These are phyloP conservation scores for Apiotrichum domesticum DNA, from an alignment of 1,284 basidiomycete species.

Conservation along the genomic window DNA sequence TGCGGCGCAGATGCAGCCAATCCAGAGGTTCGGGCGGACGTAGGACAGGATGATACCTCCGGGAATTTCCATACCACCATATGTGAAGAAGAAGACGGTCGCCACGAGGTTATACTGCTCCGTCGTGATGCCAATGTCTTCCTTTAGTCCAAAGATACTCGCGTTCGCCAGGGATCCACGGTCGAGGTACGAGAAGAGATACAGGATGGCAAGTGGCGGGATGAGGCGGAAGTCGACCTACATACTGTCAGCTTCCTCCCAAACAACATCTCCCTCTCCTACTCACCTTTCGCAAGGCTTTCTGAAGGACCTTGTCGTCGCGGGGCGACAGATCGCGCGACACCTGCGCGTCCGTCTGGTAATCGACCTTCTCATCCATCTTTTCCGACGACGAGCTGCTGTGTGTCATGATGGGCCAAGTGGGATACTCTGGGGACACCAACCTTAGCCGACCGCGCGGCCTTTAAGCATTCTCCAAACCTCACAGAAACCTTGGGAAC, in stretches of 20 bases:
- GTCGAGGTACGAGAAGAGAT: slow-evolving; percentile 30
- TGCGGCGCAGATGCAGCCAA: not conserved
- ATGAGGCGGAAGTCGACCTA: slow-evolving; percentile 31
- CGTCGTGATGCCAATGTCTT: slow-evolving; percentile 9
- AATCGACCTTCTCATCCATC: not conserved
- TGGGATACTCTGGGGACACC: too few species aligned
- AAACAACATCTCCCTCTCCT: too few species aligned
- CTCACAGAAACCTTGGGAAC: too few species aligned
- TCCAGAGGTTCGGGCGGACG: slow-evolving; percentile 10
- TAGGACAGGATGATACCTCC: slow-evolving; percentile 16
- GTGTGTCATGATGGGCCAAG: too few species aligned
- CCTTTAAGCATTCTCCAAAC: too few species aligned
- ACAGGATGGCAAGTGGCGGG: slow-evolving; percentile 34
- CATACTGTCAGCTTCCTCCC: not conserved
- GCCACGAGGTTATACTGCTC: slow-evolving; percentile 19
- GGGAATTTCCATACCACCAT: slow-evolving; percentile 16
- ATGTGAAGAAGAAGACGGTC: slow-evolving; percentile 21
- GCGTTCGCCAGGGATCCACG: slow-evolving; percentile 6
- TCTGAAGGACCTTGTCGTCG: slow-evolving; percentile 7
- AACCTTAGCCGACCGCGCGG: too few species aligned
- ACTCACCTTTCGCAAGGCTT: not conserved
- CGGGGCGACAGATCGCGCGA: not conserved
- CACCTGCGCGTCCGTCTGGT: not conserved
- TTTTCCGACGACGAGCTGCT: too few species aligned
- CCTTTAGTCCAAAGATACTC: slow-evolving; percentile 9